These are phyloP conservation scores for Collybia nuda DNA, from an alignment of 768 basidiomycete species.

Conservation along the genomic window DNA sequence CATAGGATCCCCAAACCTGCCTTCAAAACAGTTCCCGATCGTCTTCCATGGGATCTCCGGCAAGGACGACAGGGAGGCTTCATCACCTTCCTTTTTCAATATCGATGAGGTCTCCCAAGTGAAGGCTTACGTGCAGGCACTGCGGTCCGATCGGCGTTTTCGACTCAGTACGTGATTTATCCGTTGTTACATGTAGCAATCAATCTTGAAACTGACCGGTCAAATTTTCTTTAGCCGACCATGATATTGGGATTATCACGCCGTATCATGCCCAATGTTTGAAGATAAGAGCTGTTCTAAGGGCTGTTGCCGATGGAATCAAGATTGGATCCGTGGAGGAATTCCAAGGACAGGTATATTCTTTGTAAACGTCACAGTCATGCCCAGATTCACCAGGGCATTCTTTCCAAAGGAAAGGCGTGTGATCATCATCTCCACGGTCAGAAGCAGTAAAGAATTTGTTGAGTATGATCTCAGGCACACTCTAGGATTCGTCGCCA, in stretches of 20 bases:
- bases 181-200: not conserved
- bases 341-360: conserved; percentile 48
- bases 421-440: conserved; percentile 58
- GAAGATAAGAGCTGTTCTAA: conserved; percentile 49
- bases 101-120: conserved; percentile 54
- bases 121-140: too few species aligned
- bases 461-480: conserved; percentile 49
- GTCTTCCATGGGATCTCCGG: conserved; percentile 61
- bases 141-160: conserved; percentile 32
- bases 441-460: conserved; percentile 50
- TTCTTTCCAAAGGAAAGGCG: conserved; percentile 44
- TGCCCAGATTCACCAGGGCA: conserved; percentile 6
- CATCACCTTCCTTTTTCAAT: conserved; percentile 73
- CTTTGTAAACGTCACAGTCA: too few species aligned
- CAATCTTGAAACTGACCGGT: conserved; percentile 2
- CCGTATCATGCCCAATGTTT: conserved; percentile 63
- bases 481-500: conserved; percentile 57
- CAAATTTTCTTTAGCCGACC: conserved; percentile 25
- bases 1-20: conserved; percentile 37
- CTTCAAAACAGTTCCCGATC: conserved; percentile 51
- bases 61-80: conserved; percentile 62
- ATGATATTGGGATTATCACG: conserved; percentile 62
- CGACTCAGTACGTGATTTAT: conserved; percentile 36
- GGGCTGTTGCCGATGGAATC: conserved; percentile 32
- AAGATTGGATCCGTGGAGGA: conserved; percentile 69